A percentile compares a stretch with the other conserved stretches of the same genome.
Evolutionary conservation across 1,284 basidiomycete species (phyloP).

Genomic region (Calocybe gambosa): DNA sequence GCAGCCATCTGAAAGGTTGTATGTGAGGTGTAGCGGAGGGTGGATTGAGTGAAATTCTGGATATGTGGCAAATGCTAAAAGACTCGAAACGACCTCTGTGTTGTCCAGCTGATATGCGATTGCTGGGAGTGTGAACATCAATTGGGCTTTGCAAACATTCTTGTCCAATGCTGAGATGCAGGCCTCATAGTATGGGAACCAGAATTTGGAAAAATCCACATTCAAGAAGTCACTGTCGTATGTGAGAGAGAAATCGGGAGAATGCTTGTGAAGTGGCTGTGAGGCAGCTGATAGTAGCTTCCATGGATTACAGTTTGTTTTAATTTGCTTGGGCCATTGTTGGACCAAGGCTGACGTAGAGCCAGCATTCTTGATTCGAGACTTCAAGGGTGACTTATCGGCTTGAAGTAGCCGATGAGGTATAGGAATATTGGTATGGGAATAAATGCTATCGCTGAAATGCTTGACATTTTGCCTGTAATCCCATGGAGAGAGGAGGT

Average conservation of each 20-base stretch:
- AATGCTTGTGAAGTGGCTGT: background rate
- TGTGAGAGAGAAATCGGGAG: background rate
- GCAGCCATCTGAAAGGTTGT: constrained; percentile 14
- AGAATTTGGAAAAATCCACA: constrained; percentile 16
- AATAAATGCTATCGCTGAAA: background rate
- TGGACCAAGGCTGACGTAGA: background rate
- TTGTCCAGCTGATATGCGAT: constrained; percentile 24
- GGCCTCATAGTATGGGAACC: constrained; percentile 26
- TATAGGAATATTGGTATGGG: background rate
- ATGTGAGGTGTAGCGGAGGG: constrained; percentile 13
- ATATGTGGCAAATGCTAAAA: constrained; percentile 28
- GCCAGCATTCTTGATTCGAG: background rate
- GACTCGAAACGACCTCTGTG: constrained; percentile 17
- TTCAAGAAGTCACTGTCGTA: constrained; percentile 12
- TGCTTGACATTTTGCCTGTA: background rate
- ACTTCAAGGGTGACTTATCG: background rate
- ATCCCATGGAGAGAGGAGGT: background rate
- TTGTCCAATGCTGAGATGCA: constrained; percentile 15
- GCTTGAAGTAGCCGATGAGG: background rate
- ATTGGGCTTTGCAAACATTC: constrained; percentile 13
- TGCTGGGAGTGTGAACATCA: constrained; percentile 28
- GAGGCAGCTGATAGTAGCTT: background rate
- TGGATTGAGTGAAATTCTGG: constrained; percentile 11
- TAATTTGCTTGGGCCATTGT: background rate
- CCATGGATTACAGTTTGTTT: constrained; percentile 15